A percentile compares a stretch with the other conserved stretches of the same genome.
Conservation (phyloP, 352 stramenopile species). For the Globisporangium canariense region DNA sequence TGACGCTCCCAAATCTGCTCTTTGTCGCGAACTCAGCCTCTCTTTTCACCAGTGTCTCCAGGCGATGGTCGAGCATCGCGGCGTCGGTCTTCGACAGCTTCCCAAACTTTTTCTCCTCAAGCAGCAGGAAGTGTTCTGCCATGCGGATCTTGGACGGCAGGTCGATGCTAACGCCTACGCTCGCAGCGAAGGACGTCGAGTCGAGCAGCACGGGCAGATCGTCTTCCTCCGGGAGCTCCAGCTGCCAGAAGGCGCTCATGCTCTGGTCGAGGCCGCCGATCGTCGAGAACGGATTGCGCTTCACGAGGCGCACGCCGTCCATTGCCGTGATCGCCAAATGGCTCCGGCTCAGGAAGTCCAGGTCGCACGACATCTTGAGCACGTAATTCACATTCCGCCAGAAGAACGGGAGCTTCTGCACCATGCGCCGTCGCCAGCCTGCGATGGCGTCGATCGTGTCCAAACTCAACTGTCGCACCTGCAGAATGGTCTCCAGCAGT, state of each 20-base stretch:
- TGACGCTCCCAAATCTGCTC: constrained; percentile 32
- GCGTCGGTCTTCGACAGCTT: constrained; percentile 31
- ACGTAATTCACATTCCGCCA: constrained; percentile 69
- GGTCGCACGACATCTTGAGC: constrained; percentile 60
- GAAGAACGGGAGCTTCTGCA: constrained; percentile 50
- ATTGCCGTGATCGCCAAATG: constrained; percentile 45
- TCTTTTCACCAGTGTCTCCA: constrained; percentile 52
- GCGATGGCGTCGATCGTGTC: constrained; percentile 54
- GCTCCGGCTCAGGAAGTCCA: constrained; percentile 77
- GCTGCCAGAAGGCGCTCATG: constrained; percentile 48
- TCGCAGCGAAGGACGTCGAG: constrained; percentile 38
- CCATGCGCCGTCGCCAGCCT: constrained; percentile 58
- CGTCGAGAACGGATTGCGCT: constrained; percentile 71
- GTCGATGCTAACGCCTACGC: constrained; percentile 32
- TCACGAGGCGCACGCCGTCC: constrained; percentile 47
- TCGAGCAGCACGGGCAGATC: constrained; percentile 59
- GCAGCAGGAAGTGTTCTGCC: constrained; percentile 52
- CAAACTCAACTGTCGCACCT: constrained; percentile 44
- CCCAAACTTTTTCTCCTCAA: constrained; percentile 52
- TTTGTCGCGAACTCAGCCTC: constrained; percentile 63
- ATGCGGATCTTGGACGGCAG: constrained; percentile 46
- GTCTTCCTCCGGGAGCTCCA: constrained; percentile 50
- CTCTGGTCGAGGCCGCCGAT: constrained; percentile 65
- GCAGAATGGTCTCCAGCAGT: constrained; percentile 46
- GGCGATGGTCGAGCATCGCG: constrained; percentile 31